phyloP scores from a whole-genome alignment of 345 rosid genomes.

The Corchorus capsularis region DNA sequence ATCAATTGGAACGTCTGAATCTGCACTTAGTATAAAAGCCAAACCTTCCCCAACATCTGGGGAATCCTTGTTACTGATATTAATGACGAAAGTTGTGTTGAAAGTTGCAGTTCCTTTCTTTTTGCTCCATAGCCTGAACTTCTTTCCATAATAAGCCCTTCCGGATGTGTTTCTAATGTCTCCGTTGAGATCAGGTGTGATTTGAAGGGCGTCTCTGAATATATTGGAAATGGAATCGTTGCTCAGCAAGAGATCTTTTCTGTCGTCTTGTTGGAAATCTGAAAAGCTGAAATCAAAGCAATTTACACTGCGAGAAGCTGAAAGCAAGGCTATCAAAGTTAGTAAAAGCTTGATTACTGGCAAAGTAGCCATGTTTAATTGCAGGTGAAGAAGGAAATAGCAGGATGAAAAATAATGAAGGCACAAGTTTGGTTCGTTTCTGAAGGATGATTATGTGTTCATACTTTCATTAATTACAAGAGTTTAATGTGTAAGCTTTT shows the following conservation, averaged over 20 bases:
- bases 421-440: neutral
- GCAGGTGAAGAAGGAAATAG: neutral
- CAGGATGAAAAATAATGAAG: neutral
- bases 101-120: constrained; percentile 38
- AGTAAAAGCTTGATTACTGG: neutral
- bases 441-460: neutral
- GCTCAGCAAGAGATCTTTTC: neutral
- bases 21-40: constrained; percentile 4
- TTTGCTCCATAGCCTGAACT: constrained; percentile 51
- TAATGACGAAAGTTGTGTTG: constrained; percentile 58
- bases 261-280: constrained; percentile 5
- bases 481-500: neutral
- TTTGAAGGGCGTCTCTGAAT: constrained; percentile 47
- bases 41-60: constrained; percentile 17
- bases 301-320: neutral
- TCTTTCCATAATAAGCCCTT: constrained; percentile 34
- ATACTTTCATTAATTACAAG: neutral
- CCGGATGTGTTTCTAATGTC: constrained; percentile 37
- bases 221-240: constrained; percentile 31
- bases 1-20: neutral
- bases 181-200: constrained; percentile 48
- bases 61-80: constrained; percentile 29
- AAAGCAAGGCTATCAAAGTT: neutral
- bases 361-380: neutral
- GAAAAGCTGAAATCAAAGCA: neutral